Evolutionary conservation across 1,284 basidiomycete species (phyloP).

Genomic region (Cutaneotrichosporon sp.): DNA sequence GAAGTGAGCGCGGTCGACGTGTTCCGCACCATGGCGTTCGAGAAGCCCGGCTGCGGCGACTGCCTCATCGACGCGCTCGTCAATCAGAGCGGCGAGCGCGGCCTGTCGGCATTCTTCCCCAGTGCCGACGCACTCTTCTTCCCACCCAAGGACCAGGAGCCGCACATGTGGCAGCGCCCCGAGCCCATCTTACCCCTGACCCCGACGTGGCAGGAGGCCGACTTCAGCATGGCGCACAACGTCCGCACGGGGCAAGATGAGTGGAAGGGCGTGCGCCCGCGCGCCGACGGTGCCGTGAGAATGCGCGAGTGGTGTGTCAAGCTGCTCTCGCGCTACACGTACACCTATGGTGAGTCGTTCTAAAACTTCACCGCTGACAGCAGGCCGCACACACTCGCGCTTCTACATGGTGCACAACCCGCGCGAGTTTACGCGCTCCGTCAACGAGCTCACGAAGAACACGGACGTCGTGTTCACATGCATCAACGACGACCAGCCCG

Average conservation of each 20-base stretch:
- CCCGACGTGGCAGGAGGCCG: conserved; percentile 29
- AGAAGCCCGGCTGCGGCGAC: conserved; percentile 46
- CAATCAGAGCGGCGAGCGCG: conserved; percentile 40
- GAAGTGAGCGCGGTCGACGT: conserved; percentile 30
- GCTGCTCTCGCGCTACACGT: conserved; percentile 45
- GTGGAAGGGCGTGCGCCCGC: conserved; percentile 28
- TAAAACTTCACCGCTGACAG: neutral
- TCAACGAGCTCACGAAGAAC: conserved; percentile 20
- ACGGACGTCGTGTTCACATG: conserved; percentile 34
- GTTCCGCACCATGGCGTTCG: conserved; percentile 45
- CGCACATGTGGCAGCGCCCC: conserved; percentile 28
- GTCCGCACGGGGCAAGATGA: conserved; percentile 40
- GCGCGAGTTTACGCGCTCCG: conserved; percentile 20
- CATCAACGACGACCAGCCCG: conserved; percentile 47
- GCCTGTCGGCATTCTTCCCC: conserved; percentile 50
- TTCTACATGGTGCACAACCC: conserved; percentile 33
- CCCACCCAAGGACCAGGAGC: conserved; percentile 14
- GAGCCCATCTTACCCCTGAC: conserved; percentile 42
- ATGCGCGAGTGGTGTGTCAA: conserved; percentile 42
- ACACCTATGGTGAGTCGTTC: conserved; percentile 33
- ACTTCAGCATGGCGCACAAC: conserved; percentile 30
- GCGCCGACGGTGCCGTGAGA: conserved; percentile 29
- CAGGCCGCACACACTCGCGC: conserved; percentile 28
- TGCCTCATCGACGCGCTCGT: conserved; percentile 49
- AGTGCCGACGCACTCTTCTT: conserved; percentile 20